phyloP scores from a whole-genome alignment of 2,329 filamentous ascomycete species.

The Hypoxylon sp. region DNA sequence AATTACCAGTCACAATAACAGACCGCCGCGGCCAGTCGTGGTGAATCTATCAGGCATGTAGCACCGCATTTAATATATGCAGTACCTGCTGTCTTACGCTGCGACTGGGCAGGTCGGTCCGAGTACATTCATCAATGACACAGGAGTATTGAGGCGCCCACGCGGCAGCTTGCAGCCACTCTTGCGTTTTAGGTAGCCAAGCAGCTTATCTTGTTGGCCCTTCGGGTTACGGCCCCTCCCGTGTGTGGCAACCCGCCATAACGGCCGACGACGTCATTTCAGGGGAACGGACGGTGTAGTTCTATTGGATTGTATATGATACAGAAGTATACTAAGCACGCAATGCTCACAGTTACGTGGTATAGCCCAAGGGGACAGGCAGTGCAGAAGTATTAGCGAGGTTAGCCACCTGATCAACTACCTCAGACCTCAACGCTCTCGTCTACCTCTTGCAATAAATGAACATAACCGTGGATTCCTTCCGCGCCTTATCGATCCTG shows the following conservation, averaged over 20 bases:
- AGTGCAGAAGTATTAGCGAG: neutral
- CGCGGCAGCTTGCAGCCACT: slow-evolving; percentile 36
- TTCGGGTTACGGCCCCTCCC: slow-evolving; percentile 22
- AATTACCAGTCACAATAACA: slow-evolving; percentile 31
- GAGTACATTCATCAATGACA: slow-evolving; percentile 34
- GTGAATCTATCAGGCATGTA: slow-evolving; percentile 22
- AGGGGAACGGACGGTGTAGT: slow-evolving; percentile 9
- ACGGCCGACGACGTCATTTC: slow-evolving; percentile 34
- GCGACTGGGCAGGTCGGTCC: slow-evolving; percentile 40
- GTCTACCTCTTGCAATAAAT: neutral
- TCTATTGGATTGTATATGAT: slow-evolving; percentile 20
- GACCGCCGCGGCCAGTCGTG: slow-evolving; percentile 18
- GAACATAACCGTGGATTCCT: neutral
- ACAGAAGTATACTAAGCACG: neutral
- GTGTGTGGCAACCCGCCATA: slow-evolving; percentile 12
- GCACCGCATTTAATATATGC: slow-evolving; percentile 35
- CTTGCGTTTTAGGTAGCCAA: slow-evolving; percentile 12
- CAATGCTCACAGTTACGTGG: neutral
- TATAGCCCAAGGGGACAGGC: neutral
- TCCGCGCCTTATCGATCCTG: neutral
- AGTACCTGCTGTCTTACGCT: slow-evolving; percentile 16
- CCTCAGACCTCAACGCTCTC: neutral
- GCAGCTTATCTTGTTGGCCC: slow-evolving; percentile 24
- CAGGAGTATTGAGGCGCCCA: slow-evolving; percentile 27
- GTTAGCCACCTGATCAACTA: neutral